Conservation (phyloP, 2,329 filamentous ascomycete genomes). For the Penicillium sp. region DNA sequence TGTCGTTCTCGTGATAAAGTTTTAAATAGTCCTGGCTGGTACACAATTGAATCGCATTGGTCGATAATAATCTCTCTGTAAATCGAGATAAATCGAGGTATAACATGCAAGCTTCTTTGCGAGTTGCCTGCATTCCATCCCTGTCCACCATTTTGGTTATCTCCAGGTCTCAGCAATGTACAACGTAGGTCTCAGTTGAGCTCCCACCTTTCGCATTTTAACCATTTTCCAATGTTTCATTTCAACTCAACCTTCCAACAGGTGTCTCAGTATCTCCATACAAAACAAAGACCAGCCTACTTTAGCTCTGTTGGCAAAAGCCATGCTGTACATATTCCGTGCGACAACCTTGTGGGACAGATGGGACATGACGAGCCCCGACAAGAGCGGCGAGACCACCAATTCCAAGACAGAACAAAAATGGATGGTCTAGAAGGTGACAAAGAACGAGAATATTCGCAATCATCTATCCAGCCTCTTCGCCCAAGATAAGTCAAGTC, state of each 20-base stretch:
- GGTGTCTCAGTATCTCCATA: slow-evolving; percentile 5
- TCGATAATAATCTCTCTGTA: not conserved
- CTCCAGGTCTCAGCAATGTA: not conserved
- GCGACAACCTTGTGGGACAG: slow-evolving; percentile 8
- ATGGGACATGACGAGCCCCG: slow-evolving; percentile 8
- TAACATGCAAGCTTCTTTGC: not conserved
- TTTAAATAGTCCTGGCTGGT: slow-evolving; percentile 7
- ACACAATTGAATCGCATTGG: slow-evolving; percentile 2
- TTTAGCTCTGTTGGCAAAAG: not conserved
- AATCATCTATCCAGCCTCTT: not conserved
- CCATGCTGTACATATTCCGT: not conserved
- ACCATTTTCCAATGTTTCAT: not conserved
- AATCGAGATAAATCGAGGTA: not conserved
- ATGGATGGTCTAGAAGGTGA: not conserved
- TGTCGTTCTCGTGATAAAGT: slow-evolving; percentile 7
- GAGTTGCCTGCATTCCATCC: not conserved
- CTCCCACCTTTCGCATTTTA: not conserved
- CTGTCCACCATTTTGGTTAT: not conserved
- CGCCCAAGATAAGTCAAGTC: not conserved
- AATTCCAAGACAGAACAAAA: not conserved
- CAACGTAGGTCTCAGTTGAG: not conserved
- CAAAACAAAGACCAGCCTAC: not conserved
- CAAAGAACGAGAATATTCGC: not conserved
- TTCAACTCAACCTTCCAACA: not conserved
- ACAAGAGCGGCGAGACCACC: not conserved